Conservation (phyloP, 805 yeast species). For the Scheffersomyces amazonensis region DNA sequence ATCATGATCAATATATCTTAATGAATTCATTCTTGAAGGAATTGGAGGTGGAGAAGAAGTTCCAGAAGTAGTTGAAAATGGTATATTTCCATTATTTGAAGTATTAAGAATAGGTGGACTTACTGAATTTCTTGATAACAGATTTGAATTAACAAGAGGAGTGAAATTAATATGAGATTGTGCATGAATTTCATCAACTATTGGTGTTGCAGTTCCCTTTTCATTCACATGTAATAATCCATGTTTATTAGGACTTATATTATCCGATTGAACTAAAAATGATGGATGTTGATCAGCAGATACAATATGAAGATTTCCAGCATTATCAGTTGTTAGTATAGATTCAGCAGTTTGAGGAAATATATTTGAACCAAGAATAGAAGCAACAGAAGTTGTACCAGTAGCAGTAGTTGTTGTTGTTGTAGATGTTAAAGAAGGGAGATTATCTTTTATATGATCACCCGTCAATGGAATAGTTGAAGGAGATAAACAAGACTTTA, state of each 20-base stretch:
- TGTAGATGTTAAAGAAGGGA: background rate
- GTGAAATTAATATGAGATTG: conserved; percentile 2
- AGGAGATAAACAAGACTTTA: conserved; percentile 15
- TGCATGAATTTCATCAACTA: conserved; percentile 3
- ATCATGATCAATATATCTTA: conserved; percentile 7
- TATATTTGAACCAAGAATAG: no score
- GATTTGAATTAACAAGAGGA: conserved; percentile 2
- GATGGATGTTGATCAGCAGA: conserved; percentile 12
- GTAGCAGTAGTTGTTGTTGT: background rate
- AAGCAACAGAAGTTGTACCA: no score
- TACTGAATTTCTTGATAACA: background rate
- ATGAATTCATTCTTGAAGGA: conserved; percentile 7
- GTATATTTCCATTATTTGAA: background rate
- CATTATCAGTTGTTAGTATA: no score
- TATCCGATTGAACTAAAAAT: conserved; percentile 11
- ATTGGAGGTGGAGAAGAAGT: conserved; percentile 4
- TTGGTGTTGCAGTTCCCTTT: conserved; percentile 2
- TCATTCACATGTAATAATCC: conserved; percentile 9
- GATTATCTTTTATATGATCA: background rate
- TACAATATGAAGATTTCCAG: no score
- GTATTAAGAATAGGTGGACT: background rate
- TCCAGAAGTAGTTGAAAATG: conserved; percentile 2
- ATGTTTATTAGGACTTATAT: conserved; percentile 16
- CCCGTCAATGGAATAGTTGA: conserved; percentile 1
- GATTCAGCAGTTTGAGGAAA: no score